phyloP scores from a whole-genome alignment of 2,329 filamentous ascomycete genomes.

The Cladosporium austrohemisphaericum region DNA sequence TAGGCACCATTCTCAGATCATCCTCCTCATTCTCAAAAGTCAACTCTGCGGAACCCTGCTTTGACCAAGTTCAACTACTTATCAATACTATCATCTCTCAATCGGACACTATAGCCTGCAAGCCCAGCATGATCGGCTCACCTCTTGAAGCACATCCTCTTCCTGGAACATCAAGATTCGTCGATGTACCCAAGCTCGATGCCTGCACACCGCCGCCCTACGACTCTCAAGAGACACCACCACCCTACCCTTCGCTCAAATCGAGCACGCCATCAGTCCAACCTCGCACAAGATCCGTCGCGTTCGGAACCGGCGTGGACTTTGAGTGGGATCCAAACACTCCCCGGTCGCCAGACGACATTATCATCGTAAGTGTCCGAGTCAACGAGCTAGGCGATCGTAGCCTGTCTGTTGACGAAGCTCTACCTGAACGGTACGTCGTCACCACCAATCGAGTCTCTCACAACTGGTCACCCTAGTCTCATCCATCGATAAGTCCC shows the following conservation, averaged over 20 bases:
- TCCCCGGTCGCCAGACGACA: conserved; percentile 18
- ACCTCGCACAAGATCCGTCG: conserved; percentile 1
- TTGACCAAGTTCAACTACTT: too few relatives aligned
- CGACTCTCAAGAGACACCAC: neutral
- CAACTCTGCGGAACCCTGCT: too few relatives aligned
- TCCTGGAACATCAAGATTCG: neutral
- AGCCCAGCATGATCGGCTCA: conserved; percentile 3
- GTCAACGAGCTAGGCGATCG: conserved; percentile 10
- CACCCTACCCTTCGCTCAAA: neutral
- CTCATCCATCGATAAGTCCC: conserved; percentile 17
- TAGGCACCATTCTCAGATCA: neutral
- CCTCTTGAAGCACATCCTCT: conserved; percentile 7
- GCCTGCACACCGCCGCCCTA: neutral
- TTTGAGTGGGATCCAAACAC: neutral
- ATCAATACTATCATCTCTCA: too few relatives aligned
- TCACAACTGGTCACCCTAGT: too few relatives aligned
- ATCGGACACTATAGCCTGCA: neutral
- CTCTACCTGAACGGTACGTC: conserved; percentile 12
- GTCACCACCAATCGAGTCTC: too few relatives aligned
- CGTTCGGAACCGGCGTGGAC: conserved; percentile 5
- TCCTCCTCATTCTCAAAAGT: too few relatives aligned
- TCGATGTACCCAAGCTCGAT: neutral
- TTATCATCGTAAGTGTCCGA: conserved; percentile 28
- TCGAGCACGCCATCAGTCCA: neutral
- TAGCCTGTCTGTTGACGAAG: conserved; percentile 9